Evolutionary conservation across 345 rosid species (phyloP), one percentile per base, ranked within the genome.

Genomic region (Arabidopsis arenosa): DNA sequence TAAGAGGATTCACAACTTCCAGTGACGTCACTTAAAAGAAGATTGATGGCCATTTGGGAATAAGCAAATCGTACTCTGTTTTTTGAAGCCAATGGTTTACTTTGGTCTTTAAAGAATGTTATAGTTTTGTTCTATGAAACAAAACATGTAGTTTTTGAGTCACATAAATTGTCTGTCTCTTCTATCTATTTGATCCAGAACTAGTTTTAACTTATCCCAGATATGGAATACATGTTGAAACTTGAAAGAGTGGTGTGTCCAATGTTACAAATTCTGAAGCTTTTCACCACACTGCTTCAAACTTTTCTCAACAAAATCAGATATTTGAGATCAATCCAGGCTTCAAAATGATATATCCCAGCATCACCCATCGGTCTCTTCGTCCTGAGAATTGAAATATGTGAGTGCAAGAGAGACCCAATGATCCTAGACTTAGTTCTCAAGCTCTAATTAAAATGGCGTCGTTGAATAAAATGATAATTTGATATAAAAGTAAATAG

Each of bases 1-100:
- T 9, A 88, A 90, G 86, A 86, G 95, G 74, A 40, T 70, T 37
- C 79, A 81, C 79, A 83, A 85, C 72, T 84, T 89, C 63, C 65
- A 83, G 60, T 88, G 83, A 84, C 62, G 32, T 28, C 32, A 28
- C 57, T 13, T 30, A 72, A 18, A 18, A 35, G 51, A 56, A 52
- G 51, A 53, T 41, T 37, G 21, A 26, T 67, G 74, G 26, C 36
- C 1, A 28, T 40, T 30, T 41, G 32, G 12, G 10, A 58, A 33
- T 21, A 45, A 57, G 44, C 17, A 32, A 17, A 58, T 30, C 14
- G 10, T 4, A 10, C 63, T 55, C 41, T 39, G 39, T 7, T 54
- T 14, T 23, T 53, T 7, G 5, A 53, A 67, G 39, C 56, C 32
- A 48, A 33, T 66, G 15, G 44, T 23, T 48, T 48, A 10, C 44